Evolutionary conservation across 768 basidiomycete species (phyloP).

Genomic region (Amylocystis lapponica): DNA sequence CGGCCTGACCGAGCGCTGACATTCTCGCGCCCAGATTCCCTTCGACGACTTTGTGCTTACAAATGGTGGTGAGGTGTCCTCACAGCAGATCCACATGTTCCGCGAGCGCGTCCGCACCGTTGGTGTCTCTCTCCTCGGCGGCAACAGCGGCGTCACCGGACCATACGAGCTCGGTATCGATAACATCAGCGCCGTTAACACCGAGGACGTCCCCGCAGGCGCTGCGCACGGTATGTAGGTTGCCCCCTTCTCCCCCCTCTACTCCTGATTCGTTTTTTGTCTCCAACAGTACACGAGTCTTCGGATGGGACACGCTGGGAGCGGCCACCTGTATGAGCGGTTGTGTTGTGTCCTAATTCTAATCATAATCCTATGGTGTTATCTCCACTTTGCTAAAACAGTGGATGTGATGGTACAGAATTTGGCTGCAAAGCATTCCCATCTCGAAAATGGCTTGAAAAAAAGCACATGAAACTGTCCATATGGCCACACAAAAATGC

Average conservation of each 20-base stretch:
- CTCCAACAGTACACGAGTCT: constrained; percentile 14
- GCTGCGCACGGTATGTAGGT: not conserved
- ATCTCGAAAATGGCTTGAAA: too few species aligned
- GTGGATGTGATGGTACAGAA: too few species aligned
- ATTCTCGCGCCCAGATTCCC: constrained; percentile 55
- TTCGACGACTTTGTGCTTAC: constrained; percentile 72
- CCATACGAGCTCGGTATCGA: constrained; percentile 80
- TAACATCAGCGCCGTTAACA: constrained; percentile 75
- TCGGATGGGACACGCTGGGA: constrained; percentile 23
- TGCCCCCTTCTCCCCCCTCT: not conserved
- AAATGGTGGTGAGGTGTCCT: constrained; percentile 64
- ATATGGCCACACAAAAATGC: too few species aligned
- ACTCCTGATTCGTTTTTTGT: not conserved
- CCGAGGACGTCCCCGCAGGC: constrained; percentile 44
- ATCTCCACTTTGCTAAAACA: too few species aligned
- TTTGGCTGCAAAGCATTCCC: too few species aligned
- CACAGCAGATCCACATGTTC: constrained; percentile 70
- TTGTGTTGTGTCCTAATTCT: not conserved
- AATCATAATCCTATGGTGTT: too few species aligned
- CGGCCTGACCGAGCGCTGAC: constrained; percentile 1
- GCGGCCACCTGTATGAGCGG: constrained; percentile 16
- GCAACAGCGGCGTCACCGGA: constrained; percentile 70
- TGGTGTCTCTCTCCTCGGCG: constrained; percentile 84
- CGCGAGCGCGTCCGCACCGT: constrained; percentile 71
- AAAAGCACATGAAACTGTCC: too few species aligned